Evolutionary conservation across 1,284 basidiomycete genomes (phyloP).

Genomic region (Heterobasidion annosum): DNA sequence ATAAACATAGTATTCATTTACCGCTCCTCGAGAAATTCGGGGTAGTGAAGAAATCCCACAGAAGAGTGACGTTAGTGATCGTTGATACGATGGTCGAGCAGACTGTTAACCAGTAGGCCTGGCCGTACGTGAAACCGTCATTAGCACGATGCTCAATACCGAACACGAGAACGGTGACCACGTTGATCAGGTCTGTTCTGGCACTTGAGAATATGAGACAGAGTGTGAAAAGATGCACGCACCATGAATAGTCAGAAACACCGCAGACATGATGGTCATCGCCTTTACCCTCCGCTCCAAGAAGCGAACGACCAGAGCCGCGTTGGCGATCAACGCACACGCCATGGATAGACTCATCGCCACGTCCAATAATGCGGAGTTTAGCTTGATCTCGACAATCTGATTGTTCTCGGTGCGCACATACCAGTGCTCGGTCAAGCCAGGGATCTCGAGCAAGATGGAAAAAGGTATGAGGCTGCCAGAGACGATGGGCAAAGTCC

Average conservation of each 20-base stretch:
- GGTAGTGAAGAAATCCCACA: conserved; percentile 52
- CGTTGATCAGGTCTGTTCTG: conserved; percentile 59
- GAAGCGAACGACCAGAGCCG: conserved; percentile 62
- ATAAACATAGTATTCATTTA: conserved; percentile 17
- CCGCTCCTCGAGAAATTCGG: conserved; percentile 63
- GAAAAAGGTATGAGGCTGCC: conserved; percentile 70
- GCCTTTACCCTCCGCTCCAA: conserved; percentile 54
- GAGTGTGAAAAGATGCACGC: conserved; percentile 11
- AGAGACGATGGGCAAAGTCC: conserved; percentile 55
- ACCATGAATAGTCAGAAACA: conserved; percentile 64
- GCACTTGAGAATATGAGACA: conserved; percentile 2
- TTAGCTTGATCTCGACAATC: conserved; percentile 40
- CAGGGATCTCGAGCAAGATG: conserved; percentile 76
- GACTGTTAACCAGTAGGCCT: conserved; percentile 76
- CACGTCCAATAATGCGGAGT: conserved; percentile 51
- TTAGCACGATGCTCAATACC: conserved; percentile 56
- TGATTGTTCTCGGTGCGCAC: conserved; percentile 39
- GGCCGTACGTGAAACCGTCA: conserved; percentile 64
- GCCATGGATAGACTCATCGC: conserved; percentile 61
- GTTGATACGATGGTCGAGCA: conserved; percentile 67
- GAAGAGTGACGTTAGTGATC: conserved; percentile 62
- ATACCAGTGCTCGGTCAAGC: conserved; percentile 65
- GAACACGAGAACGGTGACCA: conserved; percentile 53
- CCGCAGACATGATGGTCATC: conserved; percentile 57
- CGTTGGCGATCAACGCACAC: conserved; percentile 63